Conservation (phyloP, 805 yeast genomes). For the Saccharomycopsis schoenii region DNA sequence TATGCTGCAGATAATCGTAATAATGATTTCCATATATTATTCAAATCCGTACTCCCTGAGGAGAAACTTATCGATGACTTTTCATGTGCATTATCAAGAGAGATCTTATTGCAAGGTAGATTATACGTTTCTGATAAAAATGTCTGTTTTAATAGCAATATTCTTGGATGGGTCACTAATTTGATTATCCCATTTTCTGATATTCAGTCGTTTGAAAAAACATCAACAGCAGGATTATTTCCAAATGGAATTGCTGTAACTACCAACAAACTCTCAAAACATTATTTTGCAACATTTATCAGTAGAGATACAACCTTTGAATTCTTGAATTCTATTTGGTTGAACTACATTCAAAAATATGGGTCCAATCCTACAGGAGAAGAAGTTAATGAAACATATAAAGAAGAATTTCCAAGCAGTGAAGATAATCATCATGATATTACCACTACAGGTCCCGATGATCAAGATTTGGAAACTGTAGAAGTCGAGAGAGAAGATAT, state of each 20-base stretch:
- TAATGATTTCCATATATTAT: conserved; percentile 67
- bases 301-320: conserved; percentile 71
- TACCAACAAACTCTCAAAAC: conserved; percentile 43
- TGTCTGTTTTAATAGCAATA: conserved; percentile 76
- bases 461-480: background rate
- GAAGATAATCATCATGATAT: background rate
- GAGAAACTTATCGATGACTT: conserved; percentile 80
- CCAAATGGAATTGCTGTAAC: conserved; percentile 80
- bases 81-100: conserved; percentile 82
- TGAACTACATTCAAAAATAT: conserved; percentile 22
- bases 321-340: conserved; percentile 64
- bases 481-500: background rate
- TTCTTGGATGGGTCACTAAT: conserved; percentile 86
- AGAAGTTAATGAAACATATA: background rate
- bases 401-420: background rate
- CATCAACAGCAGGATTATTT: conserved; percentile 77
- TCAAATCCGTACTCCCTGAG: conserved; percentile 53
- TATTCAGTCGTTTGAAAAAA: conserved; percentile 65
- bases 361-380: background rate
- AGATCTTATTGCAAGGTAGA: conserved; percentile 80
- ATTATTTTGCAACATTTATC: conserved; percentile 79
- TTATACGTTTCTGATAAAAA: conserved; percentile 69
- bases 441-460: background rate
- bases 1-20: conserved; percentile 59
- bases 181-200: conserved; percentile 64